Evolutionary conservation across 2,329 filamentous ascomycete species (phyloP).

Genomic region (Aphanoascus verrucosus): DNA sequence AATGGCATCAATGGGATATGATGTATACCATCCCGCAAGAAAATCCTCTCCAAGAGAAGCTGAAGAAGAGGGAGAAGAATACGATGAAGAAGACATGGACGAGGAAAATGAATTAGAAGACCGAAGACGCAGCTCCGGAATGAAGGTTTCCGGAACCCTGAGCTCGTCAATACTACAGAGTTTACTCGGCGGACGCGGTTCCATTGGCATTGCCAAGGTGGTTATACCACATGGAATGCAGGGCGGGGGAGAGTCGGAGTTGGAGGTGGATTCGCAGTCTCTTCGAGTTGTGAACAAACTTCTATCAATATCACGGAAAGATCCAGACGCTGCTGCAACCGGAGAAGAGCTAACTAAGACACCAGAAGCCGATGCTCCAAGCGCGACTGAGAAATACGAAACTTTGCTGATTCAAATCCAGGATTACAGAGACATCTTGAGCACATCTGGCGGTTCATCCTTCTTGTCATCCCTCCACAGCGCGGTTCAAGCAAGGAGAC

Average conservation of each 20-base stretch:
- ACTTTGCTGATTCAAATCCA: constrained; percentile 64
- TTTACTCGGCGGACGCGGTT: constrained; percentile 13
- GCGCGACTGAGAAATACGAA: constrained; percentile 16
- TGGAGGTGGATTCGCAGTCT: constrained; percentile 25
- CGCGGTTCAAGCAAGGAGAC: constrained; percentile 61
- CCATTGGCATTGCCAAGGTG: constrained; percentile 15
- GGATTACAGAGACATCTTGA: constrained; percentile 68
- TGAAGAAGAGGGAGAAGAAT: constrained; percentile 37
- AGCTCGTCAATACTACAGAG: constrained; percentile 13
- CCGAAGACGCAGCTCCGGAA: background rate
- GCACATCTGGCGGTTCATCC: constrained; percentile 55
- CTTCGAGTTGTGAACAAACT: constrained; percentile 28
- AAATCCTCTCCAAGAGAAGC: constrained; percentile 31
- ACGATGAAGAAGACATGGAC: constrained; percentile 33
- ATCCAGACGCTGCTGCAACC: background rate
- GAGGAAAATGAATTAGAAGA: constrained; percentile 14
- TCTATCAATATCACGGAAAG: constrained; percentile 20
- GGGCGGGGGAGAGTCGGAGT: constrained; percentile 9
- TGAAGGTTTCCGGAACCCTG: constrained; percentile 1
- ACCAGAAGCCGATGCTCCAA: background rate
- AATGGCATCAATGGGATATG: constrained; percentile 40
- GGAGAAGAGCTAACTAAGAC: background rate
- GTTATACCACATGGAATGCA: constrained; percentile 9
- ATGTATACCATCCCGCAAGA: constrained; percentile 38
- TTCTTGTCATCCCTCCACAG: constrained; percentile 61